Conservation (phyloP, 1,284 basidiomycete genomes). For the Somion occarium region DNA sequence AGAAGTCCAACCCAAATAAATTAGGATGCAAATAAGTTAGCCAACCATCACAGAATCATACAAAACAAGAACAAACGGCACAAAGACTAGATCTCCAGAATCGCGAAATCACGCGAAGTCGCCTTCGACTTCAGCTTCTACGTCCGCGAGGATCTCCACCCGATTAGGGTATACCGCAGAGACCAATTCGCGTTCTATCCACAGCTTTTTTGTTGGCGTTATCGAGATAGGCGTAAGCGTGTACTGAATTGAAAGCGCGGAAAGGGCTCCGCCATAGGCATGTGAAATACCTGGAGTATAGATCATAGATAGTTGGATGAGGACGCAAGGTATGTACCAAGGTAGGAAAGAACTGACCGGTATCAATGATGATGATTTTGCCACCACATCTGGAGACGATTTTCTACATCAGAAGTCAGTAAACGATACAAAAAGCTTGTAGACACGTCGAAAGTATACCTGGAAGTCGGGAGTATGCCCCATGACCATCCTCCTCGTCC, state of each 20-base stretch:
- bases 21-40: too few relatives aligned
- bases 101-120: too few relatives aligned
- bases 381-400: conserved; percentile 83
- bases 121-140: conserved; percentile 46
- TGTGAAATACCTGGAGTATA: conserved; percentile 71
- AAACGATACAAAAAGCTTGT: too few relatives aligned
- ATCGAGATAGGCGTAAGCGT: conserved; percentile 51
- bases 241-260: conserved; percentile 83
- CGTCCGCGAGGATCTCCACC: conserved; percentile 47
- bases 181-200: conserved; percentile 76
- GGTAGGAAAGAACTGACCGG: conserved; percentile 37
- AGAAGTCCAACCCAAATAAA: too few relatives aligned
- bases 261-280: conserved; percentile 88
- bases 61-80: too few relatives aligned
- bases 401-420: conserved; percentile 33
- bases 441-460: conserved; percentile 37
- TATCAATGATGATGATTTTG: conserved; percentile 90
- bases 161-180: conserved; percentile 69
- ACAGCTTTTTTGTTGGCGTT: conserved; percentile 33
- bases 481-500: conserved; percentile 86
- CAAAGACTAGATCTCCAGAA: too few relatives aligned
- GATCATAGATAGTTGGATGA: neutral
- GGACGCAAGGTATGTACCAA: neutral
- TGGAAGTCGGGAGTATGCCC: conserved; percentile 91
- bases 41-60: too few relatives aligned